phyloP scores from a whole-genome alignment of 2,329 filamentous ascomycete species.

The Colletotrichum phormii region DNA sequence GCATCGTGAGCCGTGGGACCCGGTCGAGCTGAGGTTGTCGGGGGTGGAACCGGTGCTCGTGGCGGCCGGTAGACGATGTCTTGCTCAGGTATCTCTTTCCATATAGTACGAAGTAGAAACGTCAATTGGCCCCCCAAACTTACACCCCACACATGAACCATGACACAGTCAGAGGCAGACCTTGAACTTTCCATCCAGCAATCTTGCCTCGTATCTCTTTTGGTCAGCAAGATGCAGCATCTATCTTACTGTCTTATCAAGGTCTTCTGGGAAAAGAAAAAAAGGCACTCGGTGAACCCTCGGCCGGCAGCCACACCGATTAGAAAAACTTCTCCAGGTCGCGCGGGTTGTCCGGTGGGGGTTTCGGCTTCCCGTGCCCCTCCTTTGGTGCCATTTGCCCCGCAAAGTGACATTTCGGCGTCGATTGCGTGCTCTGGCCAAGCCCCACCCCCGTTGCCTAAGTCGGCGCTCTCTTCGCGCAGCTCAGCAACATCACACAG shows the following conservation, averaged over 20 bases:
- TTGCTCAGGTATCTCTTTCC: not conserved
- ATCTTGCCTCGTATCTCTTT: not conserved
- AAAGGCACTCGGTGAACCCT: not conserved
- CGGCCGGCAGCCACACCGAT: not conserved
- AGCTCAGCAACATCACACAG: not conserved
- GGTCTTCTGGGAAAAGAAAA: not conserved
- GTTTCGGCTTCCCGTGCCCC: not conserved
- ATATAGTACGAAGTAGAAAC: too few relatives aligned
- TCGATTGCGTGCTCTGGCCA: constrained; percentile 48
- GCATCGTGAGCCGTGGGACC: constrained; percentile 9
- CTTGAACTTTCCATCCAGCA: not conserved
- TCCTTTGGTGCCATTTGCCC: constrained; percentile 14
- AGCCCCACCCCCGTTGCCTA: constrained; percentile 45
- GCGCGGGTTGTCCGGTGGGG: not conserved
- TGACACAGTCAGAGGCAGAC: too few relatives aligned
- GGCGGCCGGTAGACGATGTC: not conserved
- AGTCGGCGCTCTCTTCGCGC: constrained; percentile 35
- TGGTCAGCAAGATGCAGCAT: not conserved
- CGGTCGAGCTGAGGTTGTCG: constrained; percentile 25
- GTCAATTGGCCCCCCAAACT: not conserved
- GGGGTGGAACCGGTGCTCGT: not conserved
- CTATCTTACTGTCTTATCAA: not conserved
- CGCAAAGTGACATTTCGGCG: constrained; percentile 39
- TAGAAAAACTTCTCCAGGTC: not conserved
- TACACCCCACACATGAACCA: not conserved